A percentile compares a stretch with the other conserved stretches of the same genome.
These are phyloP conservation scores for Neofusicoccum sp. DNA, from an alignment of 2,329 filamentous ascomycete genomes.

Conservation along the genomic window DNA sequence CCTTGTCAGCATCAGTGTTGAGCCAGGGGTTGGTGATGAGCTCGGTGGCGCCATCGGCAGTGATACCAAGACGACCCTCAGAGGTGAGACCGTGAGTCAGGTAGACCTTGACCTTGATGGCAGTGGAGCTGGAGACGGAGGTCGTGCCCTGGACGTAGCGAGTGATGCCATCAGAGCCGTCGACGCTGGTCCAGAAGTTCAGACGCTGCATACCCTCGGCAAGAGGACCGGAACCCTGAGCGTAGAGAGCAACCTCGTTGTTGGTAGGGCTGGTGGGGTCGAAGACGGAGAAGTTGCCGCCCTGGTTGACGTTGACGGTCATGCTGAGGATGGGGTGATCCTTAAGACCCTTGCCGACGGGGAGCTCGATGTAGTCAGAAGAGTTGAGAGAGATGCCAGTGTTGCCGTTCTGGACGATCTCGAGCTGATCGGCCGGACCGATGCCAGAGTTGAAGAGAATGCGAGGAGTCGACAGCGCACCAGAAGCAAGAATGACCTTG, in stretches of 20 bases:
- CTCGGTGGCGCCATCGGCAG: slow-evolving; percentile 40
- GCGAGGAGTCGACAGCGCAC: slow-evolving; percentile 29
- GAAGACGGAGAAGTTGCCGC: slow-evolving; percentile 29
- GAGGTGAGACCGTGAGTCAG: slow-evolving; percentile 29
- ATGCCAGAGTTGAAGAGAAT: slow-evolving; percentile 33
- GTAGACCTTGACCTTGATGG: slow-evolving; percentile 38
- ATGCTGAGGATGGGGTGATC: slow-evolving; percentile 42
- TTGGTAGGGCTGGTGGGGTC: slow-evolving; percentile 34
- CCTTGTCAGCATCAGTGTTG: slow-evolving; percentile 48
- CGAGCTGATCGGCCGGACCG: slow-evolving; percentile 31
- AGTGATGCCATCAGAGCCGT: slow-evolving; percentile 44
- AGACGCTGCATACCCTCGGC: slow-evolving; percentile 52
- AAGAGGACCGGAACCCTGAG: slow-evolving; percentile 44
- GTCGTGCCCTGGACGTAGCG: slow-evolving; percentile 50
- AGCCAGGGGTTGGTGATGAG: slow-evolving; percentile 55
- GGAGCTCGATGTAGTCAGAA: slow-evolving; percentile 29
- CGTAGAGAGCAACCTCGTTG: slow-evolving; percentile 36
- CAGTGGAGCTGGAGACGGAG: slow-evolving; percentile 41
- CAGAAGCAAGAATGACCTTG: slow-evolving; percentile 32
- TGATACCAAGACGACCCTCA: slow-evolving; percentile 33
- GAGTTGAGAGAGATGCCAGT: slow-evolving; percentile 25
- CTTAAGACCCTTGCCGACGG: slow-evolving; percentile 35
- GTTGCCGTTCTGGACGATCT: slow-evolving; percentile 26
- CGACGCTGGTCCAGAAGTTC: slow-evolving; percentile 52
- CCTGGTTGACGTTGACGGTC: slow-evolving; percentile 27